A percentile compares a stretch with the other conserved stretches of the same genome.
phyloP scores from a whole-genome alignment of 2,329 filamentous ascomycete genomes.

The Pestalotiopsis fici region DNA sequence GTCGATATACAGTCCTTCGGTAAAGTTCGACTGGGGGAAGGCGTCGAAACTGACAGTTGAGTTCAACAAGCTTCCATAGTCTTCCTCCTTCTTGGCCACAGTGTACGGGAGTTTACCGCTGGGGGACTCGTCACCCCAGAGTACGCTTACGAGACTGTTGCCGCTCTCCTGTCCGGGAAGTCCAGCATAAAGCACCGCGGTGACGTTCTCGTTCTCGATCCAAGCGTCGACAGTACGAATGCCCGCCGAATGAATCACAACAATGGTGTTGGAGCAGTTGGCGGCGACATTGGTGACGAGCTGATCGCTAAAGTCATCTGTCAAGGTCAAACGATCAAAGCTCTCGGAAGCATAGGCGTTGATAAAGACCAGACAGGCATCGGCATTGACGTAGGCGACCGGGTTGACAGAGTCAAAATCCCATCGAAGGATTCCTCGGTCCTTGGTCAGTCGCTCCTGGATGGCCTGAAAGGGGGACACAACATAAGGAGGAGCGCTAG shows the following conservation, averaged over 20 bases:
- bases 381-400: constrained; percentile 53
- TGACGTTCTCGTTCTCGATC: constrained; percentile 74
- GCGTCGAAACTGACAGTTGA: constrained; percentile 43
- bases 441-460: constrained; percentile 43
- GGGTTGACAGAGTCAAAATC: constrained; percentile 16
- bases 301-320: constrained; percentile 15
- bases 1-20: constrained; percentile 81
- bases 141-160: constrained; percentile 68
- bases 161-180: constrained; percentile 84
- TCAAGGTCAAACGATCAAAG: constrained; percentile 12
- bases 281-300: constrained; percentile 16
- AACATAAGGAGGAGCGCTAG: constrained; percentile 80
- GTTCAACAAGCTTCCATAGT: constrained; percentile 64
- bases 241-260: constrained; percentile 64
- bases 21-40: constrained; percentile 74
- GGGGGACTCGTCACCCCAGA: constrained; percentile 51
- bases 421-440: constrained; percentile 16
- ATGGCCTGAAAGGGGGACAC: constrained; percentile 69
- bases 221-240: constrained; percentile 76
- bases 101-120: constrained; percentile 30
- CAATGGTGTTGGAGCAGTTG: constrained; percentile 44
- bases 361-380: constrained; percentile 82
- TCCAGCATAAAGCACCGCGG: constrained; percentile 76
- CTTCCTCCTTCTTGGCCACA: constrained; percentile 23
- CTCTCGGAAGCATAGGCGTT: constrained; percentile 84